Conservation (phyloP, 2,329 filamentous ascomycete species). For the Beauveria sp. region DNA sequence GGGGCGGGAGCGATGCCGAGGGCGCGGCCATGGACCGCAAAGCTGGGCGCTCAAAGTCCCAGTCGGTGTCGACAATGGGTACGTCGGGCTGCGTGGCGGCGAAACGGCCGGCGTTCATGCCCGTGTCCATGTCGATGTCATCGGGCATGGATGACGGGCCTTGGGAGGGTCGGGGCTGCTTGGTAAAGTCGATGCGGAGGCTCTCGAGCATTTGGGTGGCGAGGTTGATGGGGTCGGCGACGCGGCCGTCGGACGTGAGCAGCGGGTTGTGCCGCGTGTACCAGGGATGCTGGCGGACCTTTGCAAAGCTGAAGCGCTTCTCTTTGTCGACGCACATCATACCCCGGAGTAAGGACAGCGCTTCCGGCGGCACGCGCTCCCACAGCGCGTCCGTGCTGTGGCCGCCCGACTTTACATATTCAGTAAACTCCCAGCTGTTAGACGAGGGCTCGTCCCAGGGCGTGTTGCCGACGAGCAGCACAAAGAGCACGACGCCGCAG, state of each 20-base stretch:
- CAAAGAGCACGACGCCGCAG: conserved; percentile 95
- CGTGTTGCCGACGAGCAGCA: conserved; percentile 89
- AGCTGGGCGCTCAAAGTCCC: conserved; percentile 80
- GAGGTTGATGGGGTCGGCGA: conserved; percentile 71
- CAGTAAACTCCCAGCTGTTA: conserved; percentile 82
- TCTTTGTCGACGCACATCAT: conserved; percentile 80
- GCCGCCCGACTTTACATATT: conserved; percentile 75
- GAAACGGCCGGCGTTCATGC: conserved; percentile 40
- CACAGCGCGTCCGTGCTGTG: conserved; percentile 79
- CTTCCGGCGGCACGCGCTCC: conserved; percentile 65
- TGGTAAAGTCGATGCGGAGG: conserved; percentile 79
- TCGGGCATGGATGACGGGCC: conserved; percentile 31
- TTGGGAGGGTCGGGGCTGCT: conserved; percentile 50
- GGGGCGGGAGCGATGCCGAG: conserved; percentile 26
- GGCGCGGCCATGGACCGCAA: conserved; percentile 44
- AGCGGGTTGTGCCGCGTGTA: conserved; percentile 77
- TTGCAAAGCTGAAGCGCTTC: conserved; percentile 75
- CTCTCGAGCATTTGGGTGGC: conserved; percentile 95
- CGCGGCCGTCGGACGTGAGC: conserved; percentile 63
- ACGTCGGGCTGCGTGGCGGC: conserved; percentile 83
- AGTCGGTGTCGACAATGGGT: conserved; percentile 63
- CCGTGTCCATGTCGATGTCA: conserved; percentile 63
- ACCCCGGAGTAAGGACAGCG: conserved; percentile 75
- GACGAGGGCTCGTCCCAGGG: conserved; percentile 92
- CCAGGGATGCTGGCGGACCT: conserved; percentile 89